Conservation (phyloP, 2,329 filamentous ascomycete genomes). For the Paramyrothecium sp. region DNA sequence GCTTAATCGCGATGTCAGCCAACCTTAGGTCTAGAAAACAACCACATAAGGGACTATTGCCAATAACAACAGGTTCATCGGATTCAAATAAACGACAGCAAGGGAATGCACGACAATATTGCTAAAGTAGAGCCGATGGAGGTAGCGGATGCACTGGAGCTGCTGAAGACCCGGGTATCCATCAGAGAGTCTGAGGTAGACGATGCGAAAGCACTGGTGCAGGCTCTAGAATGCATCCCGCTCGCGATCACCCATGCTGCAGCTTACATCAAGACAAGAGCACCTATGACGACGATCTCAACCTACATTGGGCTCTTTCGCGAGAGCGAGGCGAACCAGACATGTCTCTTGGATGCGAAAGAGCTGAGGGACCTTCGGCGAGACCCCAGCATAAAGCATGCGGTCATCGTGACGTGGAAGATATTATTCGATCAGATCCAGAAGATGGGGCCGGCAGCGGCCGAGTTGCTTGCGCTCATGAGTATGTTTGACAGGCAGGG, state of each 20-base stretch:
- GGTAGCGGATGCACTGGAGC: not conserved
- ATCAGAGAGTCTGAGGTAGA: not conserved
- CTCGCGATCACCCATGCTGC: not conserved
- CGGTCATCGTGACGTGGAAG: not conserved
- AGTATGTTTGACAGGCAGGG: slow-evolving; percentile 43
- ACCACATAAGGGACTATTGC: too few relatives aligned
- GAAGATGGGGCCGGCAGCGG: slow-evolving; percentile 26
- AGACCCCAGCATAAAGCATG: not conserved
- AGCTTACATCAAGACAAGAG: not conserved
- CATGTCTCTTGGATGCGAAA: not conserved
- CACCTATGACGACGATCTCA: slow-evolving; percentile 22
- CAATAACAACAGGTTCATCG: too few relatives aligned
- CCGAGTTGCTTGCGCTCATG: slow-evolving; percentile 42
- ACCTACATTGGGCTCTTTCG: slow-evolving; percentile 37
- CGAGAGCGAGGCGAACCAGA: slow-evolving; percentile 7
- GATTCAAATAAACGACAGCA: too few relatives aligned
- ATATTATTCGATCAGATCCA: slow-evolving; percentile 29
- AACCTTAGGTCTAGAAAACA: too few relatives aligned
- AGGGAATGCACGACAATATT: not conserved
- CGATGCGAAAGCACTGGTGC: not conserved
- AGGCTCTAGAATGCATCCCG: not conserved
- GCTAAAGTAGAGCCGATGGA: not conserved
- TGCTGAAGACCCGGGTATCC: not conserved
- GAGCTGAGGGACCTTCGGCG: not conserved
- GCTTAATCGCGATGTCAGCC: too few relatives aligned